Conservation (phyloP, 139 green algal species). For the Gonium pectorale region DNA sequence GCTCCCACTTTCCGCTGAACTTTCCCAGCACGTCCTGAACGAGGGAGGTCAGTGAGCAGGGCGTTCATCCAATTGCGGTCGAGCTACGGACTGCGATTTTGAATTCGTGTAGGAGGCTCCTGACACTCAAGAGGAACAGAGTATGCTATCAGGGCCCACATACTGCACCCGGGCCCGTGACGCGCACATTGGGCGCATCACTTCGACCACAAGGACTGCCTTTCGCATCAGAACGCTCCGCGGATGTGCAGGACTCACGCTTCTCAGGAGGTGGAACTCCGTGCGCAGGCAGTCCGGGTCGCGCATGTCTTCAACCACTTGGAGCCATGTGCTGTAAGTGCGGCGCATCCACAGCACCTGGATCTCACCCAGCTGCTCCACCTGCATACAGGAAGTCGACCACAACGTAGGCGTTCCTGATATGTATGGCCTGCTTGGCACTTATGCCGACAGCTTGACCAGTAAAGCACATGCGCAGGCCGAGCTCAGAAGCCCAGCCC, state of each 20-base stretch:
- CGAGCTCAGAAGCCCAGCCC: no score
- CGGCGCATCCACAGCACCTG: constrained; percentile 39
- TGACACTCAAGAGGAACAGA: no score
- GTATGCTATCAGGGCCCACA: no score
- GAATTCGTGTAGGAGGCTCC: no score
- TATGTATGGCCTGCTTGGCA: not conserved
- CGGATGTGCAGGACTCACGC: constrained; percentile 29
- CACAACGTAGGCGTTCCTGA: not conserved
- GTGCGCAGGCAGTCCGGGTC: constrained; percentile 50
- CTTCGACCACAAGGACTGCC: no score
- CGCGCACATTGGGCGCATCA: no score
- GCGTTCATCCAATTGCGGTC: not conserved
- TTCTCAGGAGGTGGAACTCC: constrained; percentile 51
- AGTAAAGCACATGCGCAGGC: no score
- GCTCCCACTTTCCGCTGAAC: constrained; percentile 52
- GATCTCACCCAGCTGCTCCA: constrained; percentile 60
- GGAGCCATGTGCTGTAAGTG: constrained; percentile 51
- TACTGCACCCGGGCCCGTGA: no score
- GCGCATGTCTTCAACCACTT: constrained; percentile 51
- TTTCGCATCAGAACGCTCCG: no score
- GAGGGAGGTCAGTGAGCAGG: not conserved
- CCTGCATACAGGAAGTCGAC: not conserved
- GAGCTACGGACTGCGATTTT: no score
- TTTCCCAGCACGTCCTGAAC: constrained; percentile 46
- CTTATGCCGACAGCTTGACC: no score